A percentile compares a stretch with the other conserved stretches of the same genome.
phyloP scores from a whole-genome alignment of 495 filamentous ascomycete species.

The Apodospora peruviana region DNA sequence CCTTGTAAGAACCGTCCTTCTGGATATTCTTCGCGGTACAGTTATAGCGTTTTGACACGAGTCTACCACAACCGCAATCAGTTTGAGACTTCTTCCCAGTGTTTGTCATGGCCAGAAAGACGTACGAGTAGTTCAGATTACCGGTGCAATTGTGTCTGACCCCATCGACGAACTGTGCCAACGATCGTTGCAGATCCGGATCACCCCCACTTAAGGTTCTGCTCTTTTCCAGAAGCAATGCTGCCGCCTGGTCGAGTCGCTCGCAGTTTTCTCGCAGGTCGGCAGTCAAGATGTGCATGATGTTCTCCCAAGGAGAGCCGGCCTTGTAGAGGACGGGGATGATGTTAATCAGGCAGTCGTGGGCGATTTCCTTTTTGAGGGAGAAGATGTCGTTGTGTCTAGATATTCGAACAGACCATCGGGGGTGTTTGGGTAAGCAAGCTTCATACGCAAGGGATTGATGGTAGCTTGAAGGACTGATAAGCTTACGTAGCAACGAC shows the following conservation, averaged over 20 bases:
- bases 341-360: constrained; percentile 2
- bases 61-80: too few relatives aligned
- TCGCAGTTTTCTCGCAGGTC: not conserved
- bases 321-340: constrained; percentile 2
- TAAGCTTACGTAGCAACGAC: constrained; percentile 4
- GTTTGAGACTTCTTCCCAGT: too few relatives aligned
- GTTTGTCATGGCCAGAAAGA: too few relatives aligned
- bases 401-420: not conserved
- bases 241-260: not conserved
- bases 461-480: not conserved
- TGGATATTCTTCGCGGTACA: too few relatives aligned
- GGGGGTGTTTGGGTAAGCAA: not conserved
- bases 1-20: too few relatives aligned
- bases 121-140: too few relatives aligned
- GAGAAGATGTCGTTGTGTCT: constrained; percentile 11
- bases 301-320: constrained; percentile 2
- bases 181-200: too few relatives aligned
- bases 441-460: not conserved
- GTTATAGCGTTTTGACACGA: too few relatives aligned
- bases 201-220: too few relatives aligned
- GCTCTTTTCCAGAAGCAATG: not conserved
- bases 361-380: constrained; percentile 5
- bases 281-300: not conserved
- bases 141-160: too few relatives aligned
- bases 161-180: too few relatives aligned